Base-by-base conservation (phyloP, 768 basidiomycete genomes). In the Cyclocybe cylindracea region DNA sequence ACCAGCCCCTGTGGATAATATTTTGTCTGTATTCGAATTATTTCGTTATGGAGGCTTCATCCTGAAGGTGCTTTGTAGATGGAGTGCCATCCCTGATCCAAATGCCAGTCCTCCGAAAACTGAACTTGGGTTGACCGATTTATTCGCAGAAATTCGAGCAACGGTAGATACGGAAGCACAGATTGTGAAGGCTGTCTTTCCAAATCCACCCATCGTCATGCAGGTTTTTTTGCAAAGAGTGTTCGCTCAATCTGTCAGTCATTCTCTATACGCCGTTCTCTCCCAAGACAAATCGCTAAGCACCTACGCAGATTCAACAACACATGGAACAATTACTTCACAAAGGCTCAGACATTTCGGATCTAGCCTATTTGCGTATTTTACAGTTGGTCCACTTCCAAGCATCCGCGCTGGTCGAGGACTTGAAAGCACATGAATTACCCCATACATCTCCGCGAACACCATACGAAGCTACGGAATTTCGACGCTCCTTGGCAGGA, bases 121-220 rank as follows among this genome's bases (percentile, higher is more conserved):
- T 19, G 97, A 98, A 66, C 74, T 84, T 31, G 94, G 92, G 7
- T 70, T 98, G 34, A 75, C 78, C 6, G 88, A 87, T 33, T 71
- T 98, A 34, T 92, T 96, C 62, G 74, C 76, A 16, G 94, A 98
- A 67, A 98, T 99, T 50, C 79, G 93, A 38, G 77, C 78, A 4
- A 98, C 96, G 0, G 94, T 98, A 18, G 91, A 88, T 33, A 94
- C 96, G 50, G 97, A 99, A 70, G 89, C 92, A 0, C 94, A 98
- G 64, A 99, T 99, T 46, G 95, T 99, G 29, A 95, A 97, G 67
- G 96, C 94, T 3, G 97, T 99, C 10, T 99, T 99, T 68, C 97
- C 97, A 1, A 94, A 96, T 60, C 96, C 97, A 7, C 84, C 89
- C 13, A 83, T 92, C 11, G 97, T 99, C 3, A 95, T 98, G 93